A percentile compares a stretch with the other conserved stretches of the same genome.
These are phyloP conservation scores for Colletotrichum sp. DNA, from an alignment of 2,329 filamentous ascomycete genomes.

Conservation along the genomic window DNA sequence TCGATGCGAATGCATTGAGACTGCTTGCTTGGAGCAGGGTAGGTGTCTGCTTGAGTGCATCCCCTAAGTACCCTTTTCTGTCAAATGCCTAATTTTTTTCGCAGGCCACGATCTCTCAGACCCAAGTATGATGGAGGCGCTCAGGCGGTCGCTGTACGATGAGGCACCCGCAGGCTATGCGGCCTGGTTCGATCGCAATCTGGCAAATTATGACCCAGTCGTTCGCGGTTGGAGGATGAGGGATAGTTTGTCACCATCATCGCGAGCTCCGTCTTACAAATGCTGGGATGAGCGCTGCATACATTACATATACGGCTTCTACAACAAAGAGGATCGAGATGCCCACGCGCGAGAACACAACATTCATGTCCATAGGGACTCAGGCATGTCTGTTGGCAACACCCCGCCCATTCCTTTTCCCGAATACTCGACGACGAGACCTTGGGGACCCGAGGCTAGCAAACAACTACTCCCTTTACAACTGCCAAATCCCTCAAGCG, in stretches of 20 bases:
- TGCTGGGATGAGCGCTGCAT: conserved; percentile 61
- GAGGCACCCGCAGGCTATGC: conserved; percentile 53
- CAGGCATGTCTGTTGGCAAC: conserved; percentile 45
- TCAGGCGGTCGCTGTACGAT: conserved; percentile 40
- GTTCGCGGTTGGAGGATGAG: conserved; percentile 45
- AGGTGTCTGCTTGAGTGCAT: conserved; percentile 24
- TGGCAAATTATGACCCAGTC: conserved; percentile 53
- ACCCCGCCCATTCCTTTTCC: conserved; percentile 40
- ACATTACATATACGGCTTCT: conserved; percentile 64
- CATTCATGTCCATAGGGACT: conserved; percentile 45
- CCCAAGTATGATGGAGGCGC: conserved; percentile 39
- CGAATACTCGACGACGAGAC: conserved; percentile 36
- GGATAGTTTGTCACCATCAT: conserved; percentile 39
- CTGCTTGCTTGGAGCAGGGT: conserved; percentile 55
- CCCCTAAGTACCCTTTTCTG: neutral
- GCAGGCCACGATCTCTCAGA: conserved; percentile 50
- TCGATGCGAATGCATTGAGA: conserved; percentile 63
- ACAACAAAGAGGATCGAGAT: conserved; percentile 55
- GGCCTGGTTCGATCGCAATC: conserved; percentile 58
- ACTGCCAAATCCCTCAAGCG: conserved; percentile 41
- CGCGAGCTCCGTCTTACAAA: conserved; percentile 51
- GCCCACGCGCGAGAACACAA: conserved; percentile 54
- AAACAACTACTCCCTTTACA: conserved; percentile 36
- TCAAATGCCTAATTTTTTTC: conserved; percentile 2
- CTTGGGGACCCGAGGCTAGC: conserved; percentile 36